Evolutionary conservation across 169 alveolate species (phyloP), one percentile per base, ranked within the genome.

Genomic region (Plasmodium ovale): DNA sequence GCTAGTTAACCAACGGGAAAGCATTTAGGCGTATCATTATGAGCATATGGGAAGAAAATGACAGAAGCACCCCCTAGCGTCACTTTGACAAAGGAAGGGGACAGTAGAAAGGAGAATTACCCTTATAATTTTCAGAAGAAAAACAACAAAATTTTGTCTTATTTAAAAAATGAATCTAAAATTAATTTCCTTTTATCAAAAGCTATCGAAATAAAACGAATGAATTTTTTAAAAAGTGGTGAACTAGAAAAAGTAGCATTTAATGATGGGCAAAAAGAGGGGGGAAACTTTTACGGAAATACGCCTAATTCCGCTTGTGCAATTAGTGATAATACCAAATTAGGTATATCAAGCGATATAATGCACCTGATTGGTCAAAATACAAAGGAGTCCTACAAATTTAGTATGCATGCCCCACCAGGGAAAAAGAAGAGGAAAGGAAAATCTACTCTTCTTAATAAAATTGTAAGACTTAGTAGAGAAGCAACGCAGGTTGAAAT

Each of bases 111-210:
- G 16, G 47, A 39, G 31, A 51, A 79, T 1, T 19, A 64, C 35
- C 47, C 68, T 23, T 19, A 14, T 27, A 33, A 27, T 51, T 29
- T 51, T 23, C 47, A 79, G 35, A 79, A 79, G 33, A 79, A 79
- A 79, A 79, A 79, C 39, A 59, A 51, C 23, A 79, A 79, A 79
- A 29, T 79, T 65, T 53, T 44, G 27, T 79, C 79, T 53, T 79
- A 79, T 65, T 79, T 79, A 54, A 79, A 79, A 79, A 64, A 79
- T 65, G 69, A 79, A 67, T 79, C 89, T 21, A 53, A 58, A 79
- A 49, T 79, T 65, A 29, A 79, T 79, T 39, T 6, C 49, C 53
- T 62, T 59, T 62, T 79, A 16, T 53, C 44, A 79, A 47, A 42
- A 47, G 14, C 16, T 33, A 67, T 49, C 62, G 49, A 51, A 31